Evolutionary conservation across 2,329 filamentous ascomycete genomes (phyloP).

Genomic region (Escovopsis sp.): DNA sequence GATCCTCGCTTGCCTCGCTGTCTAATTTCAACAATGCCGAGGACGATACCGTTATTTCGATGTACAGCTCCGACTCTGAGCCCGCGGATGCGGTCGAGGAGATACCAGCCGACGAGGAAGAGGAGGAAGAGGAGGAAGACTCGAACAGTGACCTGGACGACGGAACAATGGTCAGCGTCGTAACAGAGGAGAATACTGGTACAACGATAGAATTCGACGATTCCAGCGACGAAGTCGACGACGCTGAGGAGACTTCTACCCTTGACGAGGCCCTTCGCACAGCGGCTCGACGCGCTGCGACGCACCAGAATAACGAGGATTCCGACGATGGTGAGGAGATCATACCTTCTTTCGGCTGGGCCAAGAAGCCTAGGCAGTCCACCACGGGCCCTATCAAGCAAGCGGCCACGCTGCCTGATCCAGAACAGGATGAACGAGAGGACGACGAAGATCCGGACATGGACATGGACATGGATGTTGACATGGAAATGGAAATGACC

Average conservation of each 20-base stretch:
- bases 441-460: conserved; percentile 16
- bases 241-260: conserved; percentile 43
- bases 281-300: conserved; percentile 62
- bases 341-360: conserved; percentile 65
- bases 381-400: conserved; percentile 23
- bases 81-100: conserved; percentile 39
- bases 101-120: conserved; percentile 36
- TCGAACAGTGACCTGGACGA: conserved; percentile 51
- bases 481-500: conserved; percentile 43
- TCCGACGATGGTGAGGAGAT: conserved; percentile 54
- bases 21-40: conserved; percentile 48
- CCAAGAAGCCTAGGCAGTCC: conserved; percentile 35
- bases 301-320: conserved; percentile 35
- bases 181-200: conserved; percentile 61
- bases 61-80: conserved; percentile 56
- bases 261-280: conserved; percentile 66
- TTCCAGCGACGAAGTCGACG: conserved; percentile 40
- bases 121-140: conserved; percentile 19
- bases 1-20: conserved; percentile 40
- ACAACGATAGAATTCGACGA: conserved; percentile 49
- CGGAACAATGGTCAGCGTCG: conserved; percentile 69
- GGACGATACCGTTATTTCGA: conserved; percentile 58
- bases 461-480: conserved; percentile 26
- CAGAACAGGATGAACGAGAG: conserved; percentile 11
- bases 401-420: conserved; percentile 13